Evolutionary conservation across 2,329 filamentous ascomycete genomes (phyloP), one percentile per base, ranked within the genome.

Genomic region (Thielaviopsis ethacetica): DNA sequence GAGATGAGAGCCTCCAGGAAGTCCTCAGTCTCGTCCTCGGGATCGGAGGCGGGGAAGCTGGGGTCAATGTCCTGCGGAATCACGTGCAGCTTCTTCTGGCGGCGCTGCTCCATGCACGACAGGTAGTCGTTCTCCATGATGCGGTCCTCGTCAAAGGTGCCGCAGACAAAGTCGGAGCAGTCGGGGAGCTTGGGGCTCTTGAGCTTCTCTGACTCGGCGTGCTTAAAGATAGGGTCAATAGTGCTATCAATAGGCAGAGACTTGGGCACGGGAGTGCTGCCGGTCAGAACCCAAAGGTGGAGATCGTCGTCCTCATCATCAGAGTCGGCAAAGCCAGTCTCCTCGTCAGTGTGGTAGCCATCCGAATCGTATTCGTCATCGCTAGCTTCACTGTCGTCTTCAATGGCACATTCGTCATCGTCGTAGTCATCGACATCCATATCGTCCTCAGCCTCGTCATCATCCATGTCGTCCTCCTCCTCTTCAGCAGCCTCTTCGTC

Each of bases 111-210:
- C 60, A 94, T 78, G 65, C 86, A 89, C 1, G 88, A 87, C 59
- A 95, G 79, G 69, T 96, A 98, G 0, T 89, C 91, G 64, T 91
- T 89, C 69, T 98, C 93, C n/a, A 97, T 73, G 2, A 90, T 89
- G 52, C 89, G 84, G 67, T 98, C 93, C 71, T 98, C 93, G 64
- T 98, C 93, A 21, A 98, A 77, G 1, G 93, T 98, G 61, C 93
- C 93, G 67, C 93, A 97, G n/a, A 98, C 93, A 64, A 98, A 98
- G 70, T 98, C 93, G 15, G 93, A 97, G 71, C 91, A 96, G 70
- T 98, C 93, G 1, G 93, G 93, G 12, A 98, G 76, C 67, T 95
- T 89, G 1, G 88, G 88, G 0, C 86, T 87, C 24, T 79, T 78
- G 47, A n/a, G 38, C 15, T 44, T 44, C 2, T n/a, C 13, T 5